Evolutionary conservation across 805 yeast genomes (phyloP), one percentile per base, ranked within the genome.

Genomic region (Dipodascus geniculatus): DNA sequence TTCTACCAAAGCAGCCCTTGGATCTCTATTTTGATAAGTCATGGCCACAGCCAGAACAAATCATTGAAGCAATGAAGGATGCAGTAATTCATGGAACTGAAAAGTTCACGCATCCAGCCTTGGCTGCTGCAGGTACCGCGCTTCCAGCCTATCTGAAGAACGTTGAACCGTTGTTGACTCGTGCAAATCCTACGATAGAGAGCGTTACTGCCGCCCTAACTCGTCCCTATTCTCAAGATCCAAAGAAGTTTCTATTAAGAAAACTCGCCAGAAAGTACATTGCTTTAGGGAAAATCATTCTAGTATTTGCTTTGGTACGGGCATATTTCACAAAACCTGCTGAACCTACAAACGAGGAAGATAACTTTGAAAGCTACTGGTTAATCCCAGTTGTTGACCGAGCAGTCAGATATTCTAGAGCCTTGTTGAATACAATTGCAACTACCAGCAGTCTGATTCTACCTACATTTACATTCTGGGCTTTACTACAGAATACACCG

Each of bases 401-500:
- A 17, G 4, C 14, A 16, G 8, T 14, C 20, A 14, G 19, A 38
- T 14, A n/a, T 14, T 14, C 20, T 14, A 4, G 19, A 14, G 17
- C 44, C 4, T n/a, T 38, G 20, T 38, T 38, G 20, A 6, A 17
- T 17, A 17, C 44, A 3, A 38, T 17, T 38, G 19, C 11, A 6
- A 62, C 71, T 4, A 60, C 67, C 24, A 54, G 62, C 11, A 64
- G 67, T 48, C 56, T 68, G 47, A 61, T 71, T 22, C 56, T 71
- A 64, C 56, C 66, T 2, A 59, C 67, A 2, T 63, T 74, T 14
- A 60, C 70, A 3, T 65, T 69, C 1, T 68, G 74, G 71, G 64
- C 67, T 9, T 74, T 74, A 8, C 61, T 71, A 16, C 71, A 69
- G 28, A 55, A 65, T 20, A 57, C 66, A 23, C 72, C 70, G 54